These are phyloP conservation scores for Eurotiales sp. DNA, from an alignment of 2,329 filamentous ascomycete species.

Conservation along the genomic window DNA sequence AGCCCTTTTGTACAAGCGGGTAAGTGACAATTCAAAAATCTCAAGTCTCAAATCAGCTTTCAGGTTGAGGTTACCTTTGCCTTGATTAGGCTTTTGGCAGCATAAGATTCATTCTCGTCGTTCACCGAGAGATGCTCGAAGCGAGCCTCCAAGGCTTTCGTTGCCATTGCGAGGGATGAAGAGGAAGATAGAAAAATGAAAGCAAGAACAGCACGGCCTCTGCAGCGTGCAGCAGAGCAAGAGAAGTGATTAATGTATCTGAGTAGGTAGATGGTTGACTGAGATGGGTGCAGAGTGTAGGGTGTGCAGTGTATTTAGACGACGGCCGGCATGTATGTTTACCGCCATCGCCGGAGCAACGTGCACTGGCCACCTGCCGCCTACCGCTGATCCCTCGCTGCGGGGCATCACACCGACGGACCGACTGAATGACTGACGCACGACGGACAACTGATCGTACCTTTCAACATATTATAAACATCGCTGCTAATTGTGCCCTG, in stretches of 20 bases:
- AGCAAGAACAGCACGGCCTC: not conserved
- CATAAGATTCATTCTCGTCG: slow-evolving; percentile 70
- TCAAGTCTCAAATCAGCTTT: not conserved
- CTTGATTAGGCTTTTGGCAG: slow-evolving; percentile 59
- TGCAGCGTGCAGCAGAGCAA: not conserved
- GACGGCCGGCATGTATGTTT: slow-evolving; percentile 10
- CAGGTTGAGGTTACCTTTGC: too few species aligned
- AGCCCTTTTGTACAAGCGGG: slow-evolving; percentile 35
- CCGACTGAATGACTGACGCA: too few species aligned
- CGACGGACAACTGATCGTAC: too few species aligned
- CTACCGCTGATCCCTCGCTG: slow-evolving; percentile 23
- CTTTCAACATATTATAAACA: too few species aligned
- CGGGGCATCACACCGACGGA: slow-evolving; percentile 22
- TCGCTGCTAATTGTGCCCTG: too few species aligned
- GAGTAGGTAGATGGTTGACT: too few species aligned
- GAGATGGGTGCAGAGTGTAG: too few species aligned
- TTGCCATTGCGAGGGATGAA: slow-evolving; percentile 56
- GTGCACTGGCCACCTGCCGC: slow-evolving; percentile 23
- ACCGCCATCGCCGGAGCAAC: slow-evolving; percentile 26
- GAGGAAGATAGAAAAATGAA: slow-evolving; percentile 9
- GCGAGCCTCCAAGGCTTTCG: slow-evolving; percentile 75
- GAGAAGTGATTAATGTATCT: not conserved
- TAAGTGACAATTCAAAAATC: slow-evolving; percentile 16
- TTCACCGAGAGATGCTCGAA: slow-evolving; percentile 87
- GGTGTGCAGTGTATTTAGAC: too few species aligned